Base-by-base conservation (phyloP, 371 early-diverging fungal species). In the Mortierella sp. region DNA sequence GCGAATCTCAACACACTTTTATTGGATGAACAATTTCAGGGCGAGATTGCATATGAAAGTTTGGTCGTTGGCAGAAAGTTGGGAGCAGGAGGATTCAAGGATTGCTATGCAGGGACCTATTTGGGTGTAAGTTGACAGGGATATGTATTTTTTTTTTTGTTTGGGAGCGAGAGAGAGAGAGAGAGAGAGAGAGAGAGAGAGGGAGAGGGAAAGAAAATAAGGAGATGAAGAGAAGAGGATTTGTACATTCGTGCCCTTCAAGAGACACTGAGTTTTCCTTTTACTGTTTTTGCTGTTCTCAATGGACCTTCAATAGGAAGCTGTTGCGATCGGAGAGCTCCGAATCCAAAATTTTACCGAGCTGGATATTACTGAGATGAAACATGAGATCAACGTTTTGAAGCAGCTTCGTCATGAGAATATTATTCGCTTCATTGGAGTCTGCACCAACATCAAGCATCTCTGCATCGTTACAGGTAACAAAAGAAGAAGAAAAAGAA, bases 381-480 rank as follows among this genome's bases (percentile, higher is more conserved):
- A 89, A 63, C 91, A 93, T 62, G 93, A 92, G 80, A 92, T 93
- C 67, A 85, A 87, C 58, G 92, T 93, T 6, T 74, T 93, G 46
- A 92, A 93, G 92, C 94, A 92, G 71, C 63, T 92, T 50, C 86
- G 93, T 60, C 94, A 93, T 72, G 93, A 92, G 65, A 92, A 92
- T 70, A 90, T 92, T 60, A 89, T 91, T 25, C 85, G 87, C 19
- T 92, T 92, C 72, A 91, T 92, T 72, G 92, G 93, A 53, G 91
- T 94, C 15, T 89, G 91, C 79, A 86, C 86, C 44, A 82, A 89
- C 76, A 83, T 89, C 60, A 84, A 87, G 56, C 89, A 91, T 70
- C 83, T 92, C 44, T 91, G 90, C 77, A 91, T 92, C 47, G 86
- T 93, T 28, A 93, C 93, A 7, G 74, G 74, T 74, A 74, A 44